A percentile compares a stretch with the other conserved stretches of the same genome.
These are phyloP conservation scores for Haematococcus lacustris DNA, from an alignment of 139 green algal genomes.

Conservation along the genomic window DNA sequence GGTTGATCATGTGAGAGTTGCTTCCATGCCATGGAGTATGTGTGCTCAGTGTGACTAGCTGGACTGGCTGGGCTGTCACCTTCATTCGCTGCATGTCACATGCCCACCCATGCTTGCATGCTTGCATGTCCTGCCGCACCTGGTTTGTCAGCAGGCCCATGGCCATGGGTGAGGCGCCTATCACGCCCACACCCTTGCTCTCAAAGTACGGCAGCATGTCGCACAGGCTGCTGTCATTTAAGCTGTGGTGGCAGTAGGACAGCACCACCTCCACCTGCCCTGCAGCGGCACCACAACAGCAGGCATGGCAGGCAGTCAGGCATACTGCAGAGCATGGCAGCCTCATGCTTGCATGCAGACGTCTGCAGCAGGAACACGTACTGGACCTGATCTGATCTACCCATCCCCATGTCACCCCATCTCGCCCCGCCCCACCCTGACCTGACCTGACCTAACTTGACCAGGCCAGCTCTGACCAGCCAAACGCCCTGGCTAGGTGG, in stretches of 20 bases:
- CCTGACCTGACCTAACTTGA: not conserved
- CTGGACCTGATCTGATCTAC: too few relatives aligned
- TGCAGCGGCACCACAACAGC: conserved; percentile 2
- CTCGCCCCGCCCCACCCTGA: not conserved
- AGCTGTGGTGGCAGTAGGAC: conserved; percentile 89
- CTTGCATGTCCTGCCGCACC: not conserved
- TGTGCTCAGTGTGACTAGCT: not conserved
- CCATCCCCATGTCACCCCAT: too few relatives aligned
- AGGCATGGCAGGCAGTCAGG: not conserved
- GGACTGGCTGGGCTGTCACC: not conserved
- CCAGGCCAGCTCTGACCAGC: not conserved
- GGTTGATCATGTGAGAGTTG: not conserved
- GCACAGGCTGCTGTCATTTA: conserved; percentile 72
- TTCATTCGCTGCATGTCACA: too few relatives aligned
- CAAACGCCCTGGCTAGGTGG: not conserved
- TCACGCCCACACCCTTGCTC: conserved; percentile 68
- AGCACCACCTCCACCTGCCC: conserved; percentile 79
- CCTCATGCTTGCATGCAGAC: too few relatives aligned
- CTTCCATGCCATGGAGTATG: not conserved
- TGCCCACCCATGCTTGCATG: too few relatives aligned
- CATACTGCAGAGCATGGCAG: too few relatives aligned
- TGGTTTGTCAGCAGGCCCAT: conserved; percentile 86
- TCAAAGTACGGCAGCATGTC: conserved; percentile 54
- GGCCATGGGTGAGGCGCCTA: conserved; percentile 75
- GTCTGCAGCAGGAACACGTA: too few relatives aligned